Conservation (phyloP, 208 protist genomes). For the Trypanosoma avium region DNA sequence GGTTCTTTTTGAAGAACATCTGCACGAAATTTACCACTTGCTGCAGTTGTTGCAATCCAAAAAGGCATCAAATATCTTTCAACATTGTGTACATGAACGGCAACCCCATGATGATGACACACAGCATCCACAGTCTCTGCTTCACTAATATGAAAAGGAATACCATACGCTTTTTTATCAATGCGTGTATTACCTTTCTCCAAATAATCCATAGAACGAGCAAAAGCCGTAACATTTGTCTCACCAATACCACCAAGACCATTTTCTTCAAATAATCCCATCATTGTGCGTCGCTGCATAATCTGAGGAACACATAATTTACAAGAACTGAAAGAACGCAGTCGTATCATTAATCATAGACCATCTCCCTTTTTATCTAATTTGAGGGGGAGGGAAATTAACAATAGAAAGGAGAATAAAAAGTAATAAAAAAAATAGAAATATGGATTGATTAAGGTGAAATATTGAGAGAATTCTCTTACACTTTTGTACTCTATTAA, state of each 20-base stretch:
- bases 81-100: slow-evolving; percentile 61
- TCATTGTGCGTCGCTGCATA: slow-evolving; percentile 38
- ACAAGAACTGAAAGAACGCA: neutral
- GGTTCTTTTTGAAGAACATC: slow-evolving; percentile 83
- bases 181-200: slow-evolving; percentile 62
- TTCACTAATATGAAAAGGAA: slow-evolving; percentile 79
- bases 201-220: slow-evolving; percentile 60
- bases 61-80: slow-evolving; percentile 87
- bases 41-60: slow-evolving; percentile 75
- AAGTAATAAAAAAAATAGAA: neutral
- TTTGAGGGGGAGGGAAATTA: no score
- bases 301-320: neutral
- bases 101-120: slow-evolving; percentile 68
- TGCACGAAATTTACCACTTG: slow-evolving; percentile 67
- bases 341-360: slow-evolving; percentile 7
- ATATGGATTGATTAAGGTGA: no score
- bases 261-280: slow-evolving; percentile 65
- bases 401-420: neutral
- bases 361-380: neutral
- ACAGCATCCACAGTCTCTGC: slow-evolving; percentile 76
- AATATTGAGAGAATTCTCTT: neutral
- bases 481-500: neutral
- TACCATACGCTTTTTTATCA: slow-evolving; percentile 72
- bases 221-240: slow-evolving; percentile 55
- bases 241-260: slow-evolving; percentile 3